Evolutionary conservation across 2,329 filamentous ascomycete species (phyloP), one percentile per base, ranked within the genome.

Genomic region (Dendryphion nanum): DNA sequence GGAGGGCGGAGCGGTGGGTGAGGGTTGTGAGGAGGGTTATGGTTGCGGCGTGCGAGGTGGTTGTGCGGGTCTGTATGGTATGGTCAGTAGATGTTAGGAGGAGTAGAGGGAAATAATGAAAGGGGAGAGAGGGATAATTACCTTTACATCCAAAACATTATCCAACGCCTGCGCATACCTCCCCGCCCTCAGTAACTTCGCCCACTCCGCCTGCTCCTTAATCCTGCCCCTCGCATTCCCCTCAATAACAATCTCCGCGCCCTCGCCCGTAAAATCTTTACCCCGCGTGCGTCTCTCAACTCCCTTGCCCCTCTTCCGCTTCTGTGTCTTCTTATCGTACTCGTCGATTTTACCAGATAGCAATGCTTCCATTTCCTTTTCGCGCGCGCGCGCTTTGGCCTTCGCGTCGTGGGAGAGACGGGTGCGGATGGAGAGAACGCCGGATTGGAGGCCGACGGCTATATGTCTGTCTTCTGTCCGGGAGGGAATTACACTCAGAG

Each of bases 401-500:
- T 91, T 91, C 55, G 94, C 86, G 37, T 86, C 76, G 4, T 89
- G 89, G 0, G 86, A 89, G 10, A 95, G 77, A n/a, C 89, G 82
- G 1, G 91, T 97, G 60, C 86, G 85, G 55, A 97, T 78, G 18
- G 87, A 94, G 8, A 98, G 76, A n/a, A 95, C 79, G 31, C 93
- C 93, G 2, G 87, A 94, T 57, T 93, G 85, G 83, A 97, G 91
- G 63, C 91, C 93, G 1, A 98, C 93, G 4, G 86, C 89, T 36
- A 98, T 79, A 67, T 98, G 93, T 50, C 89, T 89, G 69, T 98
- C 93, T 55, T 90, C 86, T 35, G 79, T 77, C 37, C 79, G 78
- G 6, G 81, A 75, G 10, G 78, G 75, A 47, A 96, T 81, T 30
- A 95, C 85, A 42, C 78, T 80, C 42, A 97, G 77, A 7, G 89